Base-by-base conservation (phyloP, 306 rosid species). In the Malus asiatica region DNA sequence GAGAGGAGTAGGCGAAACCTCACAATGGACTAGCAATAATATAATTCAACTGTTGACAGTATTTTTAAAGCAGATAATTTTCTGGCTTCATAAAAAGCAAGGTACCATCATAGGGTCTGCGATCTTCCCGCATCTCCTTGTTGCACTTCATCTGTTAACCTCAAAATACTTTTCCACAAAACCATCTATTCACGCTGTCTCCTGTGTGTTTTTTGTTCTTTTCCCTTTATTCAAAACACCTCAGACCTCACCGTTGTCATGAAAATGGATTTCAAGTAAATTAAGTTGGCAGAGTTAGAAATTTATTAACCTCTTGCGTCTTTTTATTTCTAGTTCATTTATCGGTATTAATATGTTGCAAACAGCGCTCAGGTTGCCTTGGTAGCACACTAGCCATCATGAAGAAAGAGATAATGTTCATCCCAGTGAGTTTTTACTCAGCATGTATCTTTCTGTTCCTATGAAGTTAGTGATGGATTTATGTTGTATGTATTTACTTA, bases 301-400 rank as follows among this genome's bases (percentile, higher is more conserved):
- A 25, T 52, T 66, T 70, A 6, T 27, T 27, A 25, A 70, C 52
- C 4, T 14, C 61, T 9, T 29, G 3, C 2, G 9, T 13, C 6
- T 7, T 78, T 66, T 51, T 48, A 7, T 79, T 58, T 73, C 45
- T 44, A 29, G 32, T 33, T 44, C 25, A 29, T 32, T 81, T 53
- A 62, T 76, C 67, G 59, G n/a, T 46, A 55, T 79, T 6, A 67
- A 65, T 18, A 65, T 71, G 58, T 68, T 51, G 61, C 75, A 79
- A 71, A 77, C 93, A 93, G 97, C 88, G 93, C 76, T 46, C 88
- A 1, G 97, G 96, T 77, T 94, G 96, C 83, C 96, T 94, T 14
- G 98, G 98, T 59, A 90, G 89, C 70, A 72, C 95, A n/a, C 48
- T 90, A 63, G 98, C 97, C 80, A 83, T 94, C 38, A 86, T 90